These are phyloP conservation scores for Thalassia testudinum DNA, from an alignment of 116 monocot genomes.

Conservation along the genomic window DNA sequence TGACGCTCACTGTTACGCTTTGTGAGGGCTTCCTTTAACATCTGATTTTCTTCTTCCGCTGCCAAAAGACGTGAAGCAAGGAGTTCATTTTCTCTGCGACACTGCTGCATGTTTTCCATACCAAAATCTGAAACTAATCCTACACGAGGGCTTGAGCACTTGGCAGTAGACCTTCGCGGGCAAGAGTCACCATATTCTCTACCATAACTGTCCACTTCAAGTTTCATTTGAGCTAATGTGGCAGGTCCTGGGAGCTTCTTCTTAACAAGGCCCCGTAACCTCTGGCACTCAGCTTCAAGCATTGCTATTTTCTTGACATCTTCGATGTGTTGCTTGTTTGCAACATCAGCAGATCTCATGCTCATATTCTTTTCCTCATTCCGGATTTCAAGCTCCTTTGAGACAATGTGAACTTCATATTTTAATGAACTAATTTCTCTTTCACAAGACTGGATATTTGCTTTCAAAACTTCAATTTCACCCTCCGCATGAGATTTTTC, in stretches of 20 bases:
- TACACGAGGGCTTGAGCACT: constrained; percentile 20
- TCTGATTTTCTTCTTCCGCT: constrained; percentile 71
- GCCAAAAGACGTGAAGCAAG: constrained; percentile 43
- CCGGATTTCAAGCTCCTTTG: constrained; percentile 71
- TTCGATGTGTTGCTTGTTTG: constrained; percentile 62
- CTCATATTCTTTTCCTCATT: constrained; percentile 80
- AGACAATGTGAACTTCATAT: constrained; percentile 55
- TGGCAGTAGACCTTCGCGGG: constrained; percentile 27
- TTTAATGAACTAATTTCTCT: constrained; percentile 50
- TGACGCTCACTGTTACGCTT: constrained; percentile 58
- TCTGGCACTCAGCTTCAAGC: constrained; percentile 74
- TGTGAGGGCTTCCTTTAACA: constrained; percentile 64
- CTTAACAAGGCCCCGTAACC: constrained; percentile 59
- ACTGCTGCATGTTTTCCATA: constrained; percentile 39
- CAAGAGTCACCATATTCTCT: constrained; percentile 35
- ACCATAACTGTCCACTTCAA: constrained; percentile 58
- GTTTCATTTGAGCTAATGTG: constrained; percentile 76
- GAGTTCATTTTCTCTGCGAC: constrained; percentile 63
- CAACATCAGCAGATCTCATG: constrained; percentile 44
- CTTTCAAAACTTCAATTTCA: constrained; percentile 56
- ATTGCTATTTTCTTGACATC: constrained; percentile 69
- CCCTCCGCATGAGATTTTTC: constrained; percentile 57
- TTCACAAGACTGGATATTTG: constrained; percentile 46
- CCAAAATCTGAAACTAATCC: constrained; percentile 22
- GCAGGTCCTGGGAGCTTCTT: constrained; percentile 81